Base-by-base conservation (phyloP, 2,329 filamentous ascomycete species). In the Aspergillus costaricaensis region DNA sequence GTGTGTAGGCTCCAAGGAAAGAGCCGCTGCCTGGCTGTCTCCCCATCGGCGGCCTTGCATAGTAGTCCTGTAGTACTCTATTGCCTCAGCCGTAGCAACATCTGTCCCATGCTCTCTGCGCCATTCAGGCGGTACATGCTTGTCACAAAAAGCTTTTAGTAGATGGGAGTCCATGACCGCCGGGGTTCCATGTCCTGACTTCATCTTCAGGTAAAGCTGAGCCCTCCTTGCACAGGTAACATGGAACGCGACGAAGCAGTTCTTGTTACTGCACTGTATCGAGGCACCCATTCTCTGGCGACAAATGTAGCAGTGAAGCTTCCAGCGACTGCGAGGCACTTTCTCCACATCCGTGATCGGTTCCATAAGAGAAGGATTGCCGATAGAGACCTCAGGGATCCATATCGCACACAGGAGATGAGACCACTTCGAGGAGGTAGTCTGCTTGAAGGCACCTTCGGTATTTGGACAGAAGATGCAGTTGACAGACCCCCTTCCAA, bases 381-480 rank as follows among this genome's bases (percentile, higher is more conserved):
- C 95, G 53, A 99, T 86, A 4, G 91, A 94, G 6, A 98, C 92
- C 78, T 99, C 95, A 0, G 95, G 95, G 69, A 99, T 97, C 95
- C 95, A 99, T 81, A 98, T 95, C 32, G 95, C 92, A 73, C 95
- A 99, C 8, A 99, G 86, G 10, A 99, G 80, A 83, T 99, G 95
- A 25, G 94, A 91, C 95, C 95, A 99, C 78, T 96, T 95, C 2
- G 93, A 92, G 2, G 91, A 91, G 66, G 92, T 97, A 1, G 95
- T 98, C 77, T 98, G 95, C 76, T 99, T 99, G 81, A 99, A 99
- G 3, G 95, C 95, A 14, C 95, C 95, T 69, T 98, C 95, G 1
- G 91, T 95, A 73, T 98, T 98, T 1, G 95, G 95, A 72, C 95
- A 99, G 80, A 99, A 99, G 64, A 99, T 96, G 80, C 95, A 99